Conservation (phyloP, 441 rosid species). For the Erodium texanum region DNA sequence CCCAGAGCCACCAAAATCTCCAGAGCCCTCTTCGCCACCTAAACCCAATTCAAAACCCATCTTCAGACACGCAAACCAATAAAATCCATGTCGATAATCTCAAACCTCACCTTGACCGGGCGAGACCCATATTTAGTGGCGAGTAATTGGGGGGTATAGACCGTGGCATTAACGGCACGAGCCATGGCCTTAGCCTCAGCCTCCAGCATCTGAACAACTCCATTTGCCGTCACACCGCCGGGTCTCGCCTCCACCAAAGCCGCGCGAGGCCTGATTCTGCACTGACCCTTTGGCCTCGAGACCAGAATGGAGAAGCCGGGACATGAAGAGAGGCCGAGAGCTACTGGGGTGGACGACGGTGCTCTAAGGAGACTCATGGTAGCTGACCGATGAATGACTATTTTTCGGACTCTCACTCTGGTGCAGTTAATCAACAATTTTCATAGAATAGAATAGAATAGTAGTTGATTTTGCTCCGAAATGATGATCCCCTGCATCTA, state of each 20-base stretch:
- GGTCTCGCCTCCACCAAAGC: conserved; percentile 45
- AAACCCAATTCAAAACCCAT: conserved; percentile 14
- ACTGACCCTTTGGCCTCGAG: neutral
- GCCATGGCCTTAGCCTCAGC: conserved; percentile 69
- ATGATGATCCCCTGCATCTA: conserved; percentile 31
- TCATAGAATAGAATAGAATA: conserved; percentile 32
- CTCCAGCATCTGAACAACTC: conserved; percentile 21
- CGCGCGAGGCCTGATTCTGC: conserved; percentile 11
- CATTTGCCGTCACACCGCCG: neutral
- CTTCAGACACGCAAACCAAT: neutral
- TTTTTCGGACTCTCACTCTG: conserved; percentile 35
- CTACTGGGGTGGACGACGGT: neutral
- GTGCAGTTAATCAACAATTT: conserved; percentile 55
- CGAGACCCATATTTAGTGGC: conserved; percentile 53
- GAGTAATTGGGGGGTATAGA: conserved; percentile 56
- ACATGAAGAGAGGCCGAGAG: neutral
- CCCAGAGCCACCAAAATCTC: conserved; percentile 56
- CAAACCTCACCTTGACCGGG: conserved; percentile 51
- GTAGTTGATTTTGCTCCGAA: conserved; percentile 25
- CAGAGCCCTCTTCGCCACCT: conserved; percentile 63
- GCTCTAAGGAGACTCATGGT: neutral
- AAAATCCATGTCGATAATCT: neutral
- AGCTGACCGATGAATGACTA: neutral
- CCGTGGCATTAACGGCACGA: conserved; percentile 68
- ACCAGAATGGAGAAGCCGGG: neutral